A percentile compares a stretch with the other conserved stretches of the same genome.
Conservation (phyloP, 306 rosid species). For the Acacia melanoxylon region DNA sequence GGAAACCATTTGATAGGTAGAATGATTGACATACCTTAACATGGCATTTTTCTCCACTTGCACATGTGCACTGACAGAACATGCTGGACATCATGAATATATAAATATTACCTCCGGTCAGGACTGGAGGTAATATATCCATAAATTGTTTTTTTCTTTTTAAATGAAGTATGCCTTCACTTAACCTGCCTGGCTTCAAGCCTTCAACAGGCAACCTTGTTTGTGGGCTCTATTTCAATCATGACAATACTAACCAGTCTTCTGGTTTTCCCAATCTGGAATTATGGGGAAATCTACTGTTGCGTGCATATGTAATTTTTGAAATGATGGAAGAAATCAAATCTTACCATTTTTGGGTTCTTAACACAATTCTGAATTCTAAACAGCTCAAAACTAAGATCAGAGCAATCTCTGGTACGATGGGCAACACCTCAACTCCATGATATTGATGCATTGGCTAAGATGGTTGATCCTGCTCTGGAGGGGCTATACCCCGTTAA, state of each 20-base stretch:
- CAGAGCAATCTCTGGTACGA: conserved; percentile 89
- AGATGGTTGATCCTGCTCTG: conserved; percentile 94
- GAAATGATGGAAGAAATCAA: not conserved
- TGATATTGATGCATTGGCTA: conserved; percentile 90
- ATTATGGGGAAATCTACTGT: not conserved
- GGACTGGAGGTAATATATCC: too few relatives aligned
- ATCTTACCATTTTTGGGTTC: conserved; percentile 9
- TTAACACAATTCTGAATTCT: conserved; percentile 19
- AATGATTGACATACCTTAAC: conserved; percentile 17
- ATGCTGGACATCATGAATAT: not conserved
- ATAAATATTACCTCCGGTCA: not conserved
- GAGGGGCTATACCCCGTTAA: conserved; percentile 92
- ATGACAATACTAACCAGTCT: not conserved
- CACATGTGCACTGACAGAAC: not conserved
- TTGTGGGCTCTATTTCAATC: not conserved
- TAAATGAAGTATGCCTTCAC: too few relatives aligned
- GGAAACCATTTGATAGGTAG: conserved; percentile 93
- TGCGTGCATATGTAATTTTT: not conserved
- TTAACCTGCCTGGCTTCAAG: conserved; percentile 13
- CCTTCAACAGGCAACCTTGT: not conserved
- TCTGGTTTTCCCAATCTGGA: not conserved
- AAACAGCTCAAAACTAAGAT: conserved; percentile 76
- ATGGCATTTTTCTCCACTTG: not conserved
- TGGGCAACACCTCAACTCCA: conserved; percentile 99
- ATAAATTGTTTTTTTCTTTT: too few relatives aligned